These are phyloP conservation scores for Diphasiastrum complanatum DNA, from an alignment of 83 land plant species.

Conservation along the genomic window DNA sequence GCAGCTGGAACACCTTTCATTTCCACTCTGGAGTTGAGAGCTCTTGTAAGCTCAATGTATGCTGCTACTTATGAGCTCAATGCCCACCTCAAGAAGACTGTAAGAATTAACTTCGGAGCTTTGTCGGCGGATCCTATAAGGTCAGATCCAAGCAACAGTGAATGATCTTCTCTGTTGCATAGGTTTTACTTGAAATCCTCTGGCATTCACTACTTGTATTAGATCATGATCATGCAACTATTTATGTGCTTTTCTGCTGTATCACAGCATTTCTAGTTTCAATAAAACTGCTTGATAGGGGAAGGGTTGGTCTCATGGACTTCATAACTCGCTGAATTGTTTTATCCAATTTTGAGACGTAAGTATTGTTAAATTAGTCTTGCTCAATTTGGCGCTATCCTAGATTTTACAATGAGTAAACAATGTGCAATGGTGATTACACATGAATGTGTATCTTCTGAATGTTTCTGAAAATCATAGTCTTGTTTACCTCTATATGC, in stretches of 20 bases:
- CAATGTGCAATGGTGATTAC: no score
- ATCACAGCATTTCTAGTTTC: no score
- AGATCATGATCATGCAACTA: not conserved
- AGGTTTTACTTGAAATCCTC: not conserved
- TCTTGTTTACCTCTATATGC: no score
- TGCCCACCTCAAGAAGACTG: slow-evolving; percentile 3
- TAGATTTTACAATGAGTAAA: no score
- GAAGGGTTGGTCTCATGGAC: no score
- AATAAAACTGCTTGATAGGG: no score
- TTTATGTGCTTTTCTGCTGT: not conserved
- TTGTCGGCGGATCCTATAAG: slow-evolving; percentile 7
- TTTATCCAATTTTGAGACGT: no score
- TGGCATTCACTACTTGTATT: not conserved
- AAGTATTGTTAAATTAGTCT: no score
- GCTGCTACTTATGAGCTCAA: slow-evolving; percentile 33
- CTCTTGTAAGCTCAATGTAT: slow-evolving; percentile 4
- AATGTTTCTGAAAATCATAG: no score
- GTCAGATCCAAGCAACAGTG: not conserved
- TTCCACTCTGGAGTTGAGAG: slow-evolving; percentile 46
- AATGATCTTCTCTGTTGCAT: not conserved
- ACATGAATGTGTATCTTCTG: no score
- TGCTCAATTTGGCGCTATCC: no score
- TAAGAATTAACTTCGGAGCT: slow-evolving; percentile 18
- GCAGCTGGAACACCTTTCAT: slow-evolving; percentile 42
- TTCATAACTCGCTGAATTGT: no score